Evolutionary conservation across 306 rosid species (phyloP), one percentile per base, ranked within the genome.

Genomic region (Alnus rubra): DNA sequence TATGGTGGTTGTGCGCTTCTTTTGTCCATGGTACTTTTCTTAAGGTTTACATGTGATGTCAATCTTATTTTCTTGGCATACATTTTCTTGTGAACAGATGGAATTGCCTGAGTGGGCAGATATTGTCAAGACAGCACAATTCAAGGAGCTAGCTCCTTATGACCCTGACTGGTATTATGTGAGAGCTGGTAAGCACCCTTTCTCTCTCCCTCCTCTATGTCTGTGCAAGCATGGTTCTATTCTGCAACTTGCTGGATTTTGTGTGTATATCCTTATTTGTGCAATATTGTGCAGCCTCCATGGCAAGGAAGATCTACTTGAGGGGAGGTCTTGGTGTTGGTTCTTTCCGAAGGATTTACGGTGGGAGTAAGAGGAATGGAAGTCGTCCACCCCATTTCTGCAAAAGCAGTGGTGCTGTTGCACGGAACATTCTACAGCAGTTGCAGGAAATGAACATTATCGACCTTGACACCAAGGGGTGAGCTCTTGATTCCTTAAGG

Each of bases 261-360:
- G 23, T 11, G 39, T 74, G 47, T 0, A 12, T 33, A 33, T 33
- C 37, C 2, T 33, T 33, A 33, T 33, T 33, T 33, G 37, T 64
- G 23, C 23, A 4, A 49, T 79, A 4, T 76, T 42, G 4, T 64
- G 48, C 80, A 88, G 92, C 92, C 37, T 84, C 88, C 83, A 86
- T 88, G 84, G 92, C 92, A n/a, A 83, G 92, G 83, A 88, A 88
- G 78, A 84, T 88, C 63, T 88, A 88, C 83, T 71, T 88, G 85
- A 84, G 92, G 86, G 92, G 92, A 7, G 92, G 92, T 18, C 88
- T 88, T 10, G 92, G 92, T 23, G 92, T 88, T 35, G 92, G 92
- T 59, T 89, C 89, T 51, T 88, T 88, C 73, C 74, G 73, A 39
- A 75, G 92, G 76, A 88, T 88, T 49, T 88, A 88, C 10, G 92